Evolutionary conservation across 2,329 filamentous ascomycete genomes (phyloP).

Genomic region (Alternaria brassicicola): DNA sequence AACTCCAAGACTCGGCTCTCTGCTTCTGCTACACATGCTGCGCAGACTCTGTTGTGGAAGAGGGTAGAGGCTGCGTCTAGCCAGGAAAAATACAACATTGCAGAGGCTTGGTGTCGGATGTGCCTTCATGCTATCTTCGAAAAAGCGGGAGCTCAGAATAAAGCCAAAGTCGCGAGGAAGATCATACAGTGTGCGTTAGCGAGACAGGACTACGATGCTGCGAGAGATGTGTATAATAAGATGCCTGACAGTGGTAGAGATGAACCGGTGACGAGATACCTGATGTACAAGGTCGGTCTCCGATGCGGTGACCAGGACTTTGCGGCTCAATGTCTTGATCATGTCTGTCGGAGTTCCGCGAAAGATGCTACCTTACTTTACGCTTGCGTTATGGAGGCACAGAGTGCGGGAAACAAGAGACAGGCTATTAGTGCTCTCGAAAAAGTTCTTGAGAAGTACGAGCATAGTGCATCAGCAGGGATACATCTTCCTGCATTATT

Average conservation of each 20-base stretch:
- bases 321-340: conserved; percentile 68
- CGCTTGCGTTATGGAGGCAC: conserved; percentile 79
- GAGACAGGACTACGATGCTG: conserved; percentile 60
- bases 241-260: conserved; percentile 65
- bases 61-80: conserved; percentile 66
- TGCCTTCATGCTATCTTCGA: conserved; percentile 71
- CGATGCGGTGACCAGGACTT: conserved; percentile 62
- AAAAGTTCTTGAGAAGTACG: conserved; percentile 63
- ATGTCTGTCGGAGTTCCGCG: conserved; percentile 60
- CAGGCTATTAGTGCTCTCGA: conserved; percentile 66
- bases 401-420: conserved; percentile 65
- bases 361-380: conserved; percentile 71
- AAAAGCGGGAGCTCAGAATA: conserved; percentile 68
- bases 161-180: conserved; percentile 72
- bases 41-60: conserved; percentile 81
- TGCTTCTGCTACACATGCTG: conserved; percentile 67
- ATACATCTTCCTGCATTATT: conserved; percentile 69
- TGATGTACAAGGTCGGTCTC: conserved; percentile 77
- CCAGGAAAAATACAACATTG: conserved; percentile 59
- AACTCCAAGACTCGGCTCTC: conserved; percentile 58
- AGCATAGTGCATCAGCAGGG: conserved; percentile 54
- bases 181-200: conserved; percentile 72
- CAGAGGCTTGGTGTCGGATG: conserved; percentile 73
- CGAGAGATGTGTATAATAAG: conserved; percentile 60
- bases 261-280: conserved; percentile 71